phyloP scores from a whole-genome alignment of 129 eudicot genomes.

The Silybum marianum region DNA sequence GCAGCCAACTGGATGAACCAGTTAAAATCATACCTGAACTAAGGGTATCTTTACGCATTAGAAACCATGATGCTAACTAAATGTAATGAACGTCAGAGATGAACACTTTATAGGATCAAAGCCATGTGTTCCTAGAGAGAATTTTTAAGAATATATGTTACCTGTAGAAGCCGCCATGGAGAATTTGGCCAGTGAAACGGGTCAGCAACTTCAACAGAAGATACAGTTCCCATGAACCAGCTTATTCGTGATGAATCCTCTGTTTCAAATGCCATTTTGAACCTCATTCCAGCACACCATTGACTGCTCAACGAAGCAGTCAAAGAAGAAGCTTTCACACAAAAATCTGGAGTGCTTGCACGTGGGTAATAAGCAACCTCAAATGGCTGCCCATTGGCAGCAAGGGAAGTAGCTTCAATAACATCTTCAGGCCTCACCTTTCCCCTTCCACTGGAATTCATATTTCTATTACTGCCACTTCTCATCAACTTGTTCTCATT shows the following conservation, averaged over 20 bases:
- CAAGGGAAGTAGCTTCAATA: constrained; percentile 63
- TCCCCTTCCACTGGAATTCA: constrained; percentile 37
- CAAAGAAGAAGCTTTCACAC: constrained; percentile 70
- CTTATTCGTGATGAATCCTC: constrained; percentile 87
- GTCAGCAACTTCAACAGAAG: constrained; percentile 79
- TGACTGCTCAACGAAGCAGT: constrained; percentile 66
- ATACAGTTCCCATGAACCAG: constrained; percentile 89
- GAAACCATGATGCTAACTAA: neutral
- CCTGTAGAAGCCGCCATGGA: constrained; percentile 96
- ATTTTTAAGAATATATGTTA: constrained; percentile 26
- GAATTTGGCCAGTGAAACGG: constrained; percentile 90
- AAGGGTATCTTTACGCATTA: neutral
- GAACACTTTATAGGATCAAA: neutral
- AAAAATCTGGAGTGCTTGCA: constrained; percentile 81
- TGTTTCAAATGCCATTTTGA: constrained; percentile 92
- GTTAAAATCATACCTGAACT: neutral
- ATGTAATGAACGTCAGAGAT: neutral
- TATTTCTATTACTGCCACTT: constrained; percentile 38
- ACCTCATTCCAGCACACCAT: constrained; percentile 89
- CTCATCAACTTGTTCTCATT: constrained; percentile 57
- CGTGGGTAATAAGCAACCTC: constrained; percentile 86
- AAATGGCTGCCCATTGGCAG: constrained; percentile 77
- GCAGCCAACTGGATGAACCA: neutral
- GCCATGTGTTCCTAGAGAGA: neutral
- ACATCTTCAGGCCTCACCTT: constrained; percentile 74